Evolutionary conservation across 2,329 filamentous ascomycete genomes (phyloP).

Genomic region (Lachnum nothofagi): DNA sequence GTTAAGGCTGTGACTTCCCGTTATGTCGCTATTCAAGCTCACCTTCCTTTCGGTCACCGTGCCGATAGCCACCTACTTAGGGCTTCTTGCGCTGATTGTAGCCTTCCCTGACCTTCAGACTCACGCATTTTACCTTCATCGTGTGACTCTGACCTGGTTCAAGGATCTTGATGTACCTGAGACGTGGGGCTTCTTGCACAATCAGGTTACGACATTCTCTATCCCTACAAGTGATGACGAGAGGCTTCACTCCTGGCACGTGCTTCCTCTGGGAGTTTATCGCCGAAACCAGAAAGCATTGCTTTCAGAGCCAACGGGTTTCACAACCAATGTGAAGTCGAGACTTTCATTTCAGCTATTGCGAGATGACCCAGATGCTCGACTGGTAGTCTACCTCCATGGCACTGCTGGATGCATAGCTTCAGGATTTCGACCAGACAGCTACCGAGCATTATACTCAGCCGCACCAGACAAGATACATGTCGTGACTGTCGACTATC

Average conservation of each 20-base stretch:
- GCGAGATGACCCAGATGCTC: slow-evolving; percentile 55
- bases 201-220: slow-evolving; percentile 81
- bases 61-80: too few species aligned
- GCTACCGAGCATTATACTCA: slow-evolving; percentile 70
- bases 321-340: slow-evolving; percentile 11
- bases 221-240: slow-evolving; percentile 68
- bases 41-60: too few species aligned
- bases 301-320: slow-evolving; percentile 36
- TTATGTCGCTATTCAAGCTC: too few species aligned
- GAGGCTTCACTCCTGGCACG: slow-evolving; percentile 80
- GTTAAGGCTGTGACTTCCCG: too few species aligned
- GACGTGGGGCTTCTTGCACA: slow-evolving; percentile 67
- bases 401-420: slow-evolving; percentile 50
- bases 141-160: slow-evolving; percentile 66
- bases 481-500: slow-evolving; percentile 80
- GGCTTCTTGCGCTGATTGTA: too few species aligned
- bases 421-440: slow-evolving; percentile 67
- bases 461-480: slow-evolving; percentile 65
- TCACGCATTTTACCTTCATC: slow-evolving; percentile 72
- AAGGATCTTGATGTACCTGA: slow-evolving; percentile 70
- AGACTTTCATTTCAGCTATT: slow-evolving; percentile 52
- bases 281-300: slow-evolving; percentile 61
- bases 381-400: slow-evolving; percentile 46
- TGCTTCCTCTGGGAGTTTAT: slow-evolving; percentile 74
- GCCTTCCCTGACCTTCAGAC: slow-evolving; percentile 38